Conservation (phyloP, 768 basidiomycete genomes). For the Naganishia vishniacii region DNA sequence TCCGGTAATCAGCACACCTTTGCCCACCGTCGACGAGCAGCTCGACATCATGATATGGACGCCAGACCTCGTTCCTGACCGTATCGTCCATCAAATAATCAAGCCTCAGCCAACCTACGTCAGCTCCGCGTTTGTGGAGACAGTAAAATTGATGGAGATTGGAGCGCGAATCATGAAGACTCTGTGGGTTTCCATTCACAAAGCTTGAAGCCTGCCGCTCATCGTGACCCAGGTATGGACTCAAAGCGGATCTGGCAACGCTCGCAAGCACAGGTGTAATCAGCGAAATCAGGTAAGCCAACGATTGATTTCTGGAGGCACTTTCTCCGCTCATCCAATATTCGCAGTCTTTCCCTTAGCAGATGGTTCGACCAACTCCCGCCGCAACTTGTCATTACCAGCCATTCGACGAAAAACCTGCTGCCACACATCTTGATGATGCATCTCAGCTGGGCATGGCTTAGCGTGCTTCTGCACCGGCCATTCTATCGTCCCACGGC, state of each 20-base stretch:
- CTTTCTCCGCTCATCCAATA: not conserved
- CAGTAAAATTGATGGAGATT: constrained; percentile 39
- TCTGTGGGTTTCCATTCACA: constrained; percentile 29
- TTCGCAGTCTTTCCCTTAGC: constrained; percentile 32
- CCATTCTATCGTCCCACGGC: constrained; percentile 39
- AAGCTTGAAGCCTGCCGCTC: no score
- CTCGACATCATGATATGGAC: constrained; percentile 35
- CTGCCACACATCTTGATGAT: constrained; percentile 41
- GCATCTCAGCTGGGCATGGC: constrained; percentile 39
- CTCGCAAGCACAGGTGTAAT: constrained; percentile 30
- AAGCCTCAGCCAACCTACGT: constrained; percentile 34
- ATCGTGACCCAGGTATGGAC: constrained; percentile 40
- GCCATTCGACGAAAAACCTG: constrained; percentile 33
- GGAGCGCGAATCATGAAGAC: constrained; percentile 39
- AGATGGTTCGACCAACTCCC: constrained; percentile 39
- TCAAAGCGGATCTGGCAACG: constrained; percentile 33
- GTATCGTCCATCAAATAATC: constrained; percentile 22
- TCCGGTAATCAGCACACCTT: constrained; percentile 19
- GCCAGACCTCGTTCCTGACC: constrained; percentile 20
- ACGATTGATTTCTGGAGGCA: not conserved
- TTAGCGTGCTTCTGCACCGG: constrained; percentile 38
- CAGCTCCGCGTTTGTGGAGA: constrained; percentile 40
- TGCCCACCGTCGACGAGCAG: constrained; percentile 33
- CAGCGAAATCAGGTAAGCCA: constrained; percentile 38
- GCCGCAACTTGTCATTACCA: constrained; percentile 30